Conservation (phyloP, 768 basidiomycete genomes). For the Leccinum boreale region DNA sequence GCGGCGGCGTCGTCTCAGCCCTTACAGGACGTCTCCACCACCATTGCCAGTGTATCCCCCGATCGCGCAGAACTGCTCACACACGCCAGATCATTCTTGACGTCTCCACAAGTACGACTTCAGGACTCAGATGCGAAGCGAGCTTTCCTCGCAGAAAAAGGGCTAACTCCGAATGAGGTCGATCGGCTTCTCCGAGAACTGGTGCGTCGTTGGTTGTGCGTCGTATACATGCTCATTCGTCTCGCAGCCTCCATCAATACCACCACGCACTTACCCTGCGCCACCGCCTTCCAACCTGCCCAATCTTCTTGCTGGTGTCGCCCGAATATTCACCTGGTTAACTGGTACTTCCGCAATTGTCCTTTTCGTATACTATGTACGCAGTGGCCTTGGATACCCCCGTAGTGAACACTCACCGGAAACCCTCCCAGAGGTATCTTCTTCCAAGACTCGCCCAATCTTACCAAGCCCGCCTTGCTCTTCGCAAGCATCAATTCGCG, state of each 20-base stretch:
- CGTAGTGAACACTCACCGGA: constrained; percentile 7
- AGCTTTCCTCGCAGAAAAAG: constrained; percentile 67
- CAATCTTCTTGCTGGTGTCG: constrained; percentile 57
- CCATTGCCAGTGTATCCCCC: neutral
- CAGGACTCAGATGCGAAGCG: constrained; percentile 58
- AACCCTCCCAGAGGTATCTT: constrained; percentile 54
- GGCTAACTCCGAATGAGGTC: constrained; percentile 59
- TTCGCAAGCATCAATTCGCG: constrained; percentile 56
- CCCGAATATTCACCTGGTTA: constrained; percentile 63
- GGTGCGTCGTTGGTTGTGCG: constrained; percentile 36
- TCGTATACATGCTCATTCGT: constrained; percentile 6
- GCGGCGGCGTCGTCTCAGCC: neutral
- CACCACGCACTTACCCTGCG: constrained; percentile 72
- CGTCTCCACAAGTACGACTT: constrained; percentile 59
- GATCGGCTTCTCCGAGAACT: constrained; percentile 52
- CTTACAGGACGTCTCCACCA: neutral
- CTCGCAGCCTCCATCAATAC: constrained; percentile 45
- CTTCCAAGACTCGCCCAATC: constrained; percentile 63
- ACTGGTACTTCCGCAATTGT: constrained; percentile 58
- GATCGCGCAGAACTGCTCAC: constrained; percentile 44
- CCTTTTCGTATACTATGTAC: constrained; percentile 64
- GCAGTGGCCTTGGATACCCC: constrained; percentile 15
- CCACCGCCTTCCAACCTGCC: constrained; percentile 69
- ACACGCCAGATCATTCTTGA: constrained; percentile 62
- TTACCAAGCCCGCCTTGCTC: constrained; percentile 55